A percentile compares a stretch with the other conserved stretches of the same genome.
phyloP scores from a whole-genome alignment of 306 rosid genomes.

The Dryas alaskensis region DNA sequence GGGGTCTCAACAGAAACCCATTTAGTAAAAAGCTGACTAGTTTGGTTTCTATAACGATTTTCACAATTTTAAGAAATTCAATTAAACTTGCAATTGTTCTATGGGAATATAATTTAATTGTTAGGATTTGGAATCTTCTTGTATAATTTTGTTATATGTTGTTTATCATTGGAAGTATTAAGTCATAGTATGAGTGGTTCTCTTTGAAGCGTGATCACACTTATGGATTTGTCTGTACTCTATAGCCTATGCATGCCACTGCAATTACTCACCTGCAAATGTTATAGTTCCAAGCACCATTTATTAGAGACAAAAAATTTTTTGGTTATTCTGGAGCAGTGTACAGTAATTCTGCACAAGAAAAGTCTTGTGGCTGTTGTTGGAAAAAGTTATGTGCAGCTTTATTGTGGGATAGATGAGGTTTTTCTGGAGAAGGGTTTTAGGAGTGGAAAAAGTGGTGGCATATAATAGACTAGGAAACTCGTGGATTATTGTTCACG shows the following conservation, averaged over 20 bases:
- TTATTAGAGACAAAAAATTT: no score
- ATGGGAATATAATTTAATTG: not conserved
- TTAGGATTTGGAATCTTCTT: not conserved
- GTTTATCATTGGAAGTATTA: not conserved
- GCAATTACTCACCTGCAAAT: no score
- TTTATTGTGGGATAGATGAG: no score
- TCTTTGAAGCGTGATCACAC: no score
- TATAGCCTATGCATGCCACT: no score
- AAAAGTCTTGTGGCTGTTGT: no score
- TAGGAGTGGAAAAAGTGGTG: not conserved
- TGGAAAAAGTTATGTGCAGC: no score
- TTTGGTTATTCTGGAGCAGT: no score
- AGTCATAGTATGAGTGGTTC: no score
- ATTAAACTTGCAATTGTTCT: not conserved
- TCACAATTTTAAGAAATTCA: not conserved
- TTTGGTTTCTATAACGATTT: slow-evolving; percentile 1
- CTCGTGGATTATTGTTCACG: not conserved
- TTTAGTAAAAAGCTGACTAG: not conserved
- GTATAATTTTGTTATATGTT: not conserved
- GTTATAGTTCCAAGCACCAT: no score
- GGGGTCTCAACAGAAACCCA: not conserved
- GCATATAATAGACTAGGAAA: not conserved
- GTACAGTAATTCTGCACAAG: no score
- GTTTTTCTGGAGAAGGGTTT: not conserved
- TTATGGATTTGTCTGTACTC: no score